Evolutionary conservation across 2,329 filamentous ascomycete species (phyloP).

Genomic region (Epichloe elymi): DNA sequence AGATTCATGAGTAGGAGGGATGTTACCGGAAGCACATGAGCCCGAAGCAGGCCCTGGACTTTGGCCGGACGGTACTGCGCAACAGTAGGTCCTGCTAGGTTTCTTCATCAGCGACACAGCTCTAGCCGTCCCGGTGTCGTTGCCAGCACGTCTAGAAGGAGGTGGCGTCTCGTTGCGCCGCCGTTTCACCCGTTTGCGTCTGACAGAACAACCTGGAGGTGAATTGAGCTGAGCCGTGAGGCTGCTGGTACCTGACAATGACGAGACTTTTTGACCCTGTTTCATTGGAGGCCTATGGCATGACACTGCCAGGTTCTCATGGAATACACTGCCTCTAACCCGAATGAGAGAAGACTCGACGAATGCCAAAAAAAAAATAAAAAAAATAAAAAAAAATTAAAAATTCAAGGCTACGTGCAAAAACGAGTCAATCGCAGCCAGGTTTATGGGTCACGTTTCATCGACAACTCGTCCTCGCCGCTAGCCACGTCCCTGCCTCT

Average conservation of each 20-base stretch:
- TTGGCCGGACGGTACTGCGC: not conserved
- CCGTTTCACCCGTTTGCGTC: not conserved
- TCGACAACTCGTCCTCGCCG: not conserved
- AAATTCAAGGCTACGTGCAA: no score
- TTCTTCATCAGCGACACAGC: not conserved
- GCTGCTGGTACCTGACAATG: no score
- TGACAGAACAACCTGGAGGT: not conserved
- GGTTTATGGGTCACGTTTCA: not conserved
- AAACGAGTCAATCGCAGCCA: not conserved
- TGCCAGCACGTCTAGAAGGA: not conserved
- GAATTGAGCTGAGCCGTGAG: not conserved
- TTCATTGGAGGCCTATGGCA: no score
- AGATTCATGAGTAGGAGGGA: no score
- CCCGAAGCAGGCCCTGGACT: no score
- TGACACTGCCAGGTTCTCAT: no score
- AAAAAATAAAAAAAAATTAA: no score
- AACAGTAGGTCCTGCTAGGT: not conserved
- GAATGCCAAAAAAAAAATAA: no score
- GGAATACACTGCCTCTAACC: no score
- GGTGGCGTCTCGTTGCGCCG: not conserved
- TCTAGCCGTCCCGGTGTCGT: not conserved
- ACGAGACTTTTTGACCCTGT: no score
- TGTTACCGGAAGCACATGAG: no score
- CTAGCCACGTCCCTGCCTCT: not conserved
- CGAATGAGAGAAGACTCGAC: no score